These are phyloP conservation scores for Ehretia macrophylla DNA, from an alignment of 257 asterid genomes.

Conservation along the genomic window DNA sequence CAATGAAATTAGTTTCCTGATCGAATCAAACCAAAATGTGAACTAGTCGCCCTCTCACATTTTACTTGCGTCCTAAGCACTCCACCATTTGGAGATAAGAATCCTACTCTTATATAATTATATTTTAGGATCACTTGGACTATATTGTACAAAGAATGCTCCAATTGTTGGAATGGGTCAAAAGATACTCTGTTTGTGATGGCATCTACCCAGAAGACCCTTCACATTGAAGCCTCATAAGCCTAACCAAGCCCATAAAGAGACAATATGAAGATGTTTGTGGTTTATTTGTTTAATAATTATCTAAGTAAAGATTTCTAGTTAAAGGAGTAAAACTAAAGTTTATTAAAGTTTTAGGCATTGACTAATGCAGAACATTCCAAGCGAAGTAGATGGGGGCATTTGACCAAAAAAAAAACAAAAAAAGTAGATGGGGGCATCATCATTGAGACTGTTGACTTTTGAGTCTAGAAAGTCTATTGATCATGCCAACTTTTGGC, in stretches of 20 bases:
- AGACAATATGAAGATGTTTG: conserved; percentile 4
- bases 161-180: not conserved
- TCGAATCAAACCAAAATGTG: no score
- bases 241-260: not conserved
- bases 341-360: conserved; percentile 11
- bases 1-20: no score
- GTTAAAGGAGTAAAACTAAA: not conserved
- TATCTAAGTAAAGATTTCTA: not conserved
- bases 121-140: no score
- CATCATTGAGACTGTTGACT: conserved; percentile 62
- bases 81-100: no score
- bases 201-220: not conserved
- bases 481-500: no score
- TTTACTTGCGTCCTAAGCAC: no score
- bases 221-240: not conserved
- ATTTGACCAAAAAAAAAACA: no score
- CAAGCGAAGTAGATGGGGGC: conserved; percentile 68
- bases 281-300: not conserved
- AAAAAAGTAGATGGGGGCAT: conserved; percentile 49
- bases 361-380: conserved; percentile 50
- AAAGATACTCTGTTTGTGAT: not conserved
- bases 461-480: conserved; percentile 12
- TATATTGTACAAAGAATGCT: no score
- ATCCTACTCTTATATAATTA: no score
- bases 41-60: no score